A percentile compares a stretch with the other conserved stretches of the same genome.
Evolutionary conservation across 805 yeast genomes (phyloP).

Genomic region (Tetrapisispora nanseiensis): DNA sequence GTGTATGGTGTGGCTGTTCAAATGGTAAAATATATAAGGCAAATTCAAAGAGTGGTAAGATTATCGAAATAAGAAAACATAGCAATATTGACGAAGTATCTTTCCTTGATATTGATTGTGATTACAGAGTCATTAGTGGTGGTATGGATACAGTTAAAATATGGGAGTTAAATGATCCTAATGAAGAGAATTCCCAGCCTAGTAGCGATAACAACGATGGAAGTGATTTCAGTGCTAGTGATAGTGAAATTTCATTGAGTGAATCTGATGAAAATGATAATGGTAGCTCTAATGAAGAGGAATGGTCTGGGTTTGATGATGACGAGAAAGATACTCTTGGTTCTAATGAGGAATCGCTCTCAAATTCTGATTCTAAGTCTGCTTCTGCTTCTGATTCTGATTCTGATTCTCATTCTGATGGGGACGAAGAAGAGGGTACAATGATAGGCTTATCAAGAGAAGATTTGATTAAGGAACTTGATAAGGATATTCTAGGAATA

Average conservation of each 20-base stretch:
- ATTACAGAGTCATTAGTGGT: constrained; percentile 69
- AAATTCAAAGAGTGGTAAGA: constrained; percentile 52
- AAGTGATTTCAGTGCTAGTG: not conserved
- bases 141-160: constrained; percentile 76
- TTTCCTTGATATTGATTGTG: constrained; percentile 66
- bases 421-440: constrained; percentile 15
- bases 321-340: not conserved
- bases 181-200: not conserved
- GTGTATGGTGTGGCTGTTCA: constrained; percentile 71
- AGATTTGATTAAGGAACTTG: constrained; percentile 26
- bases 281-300: not conserved
- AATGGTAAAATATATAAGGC: constrained; percentile 65
- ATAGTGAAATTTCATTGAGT: constrained; percentile 2
- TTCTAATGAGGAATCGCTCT: too few relatives aligned
- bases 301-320: constrained; percentile 1
- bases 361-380: too few relatives aligned
- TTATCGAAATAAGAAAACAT: constrained; percentile 59
- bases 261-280: constrained; percentile 3
- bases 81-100: constrained; percentile 64
- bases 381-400: too few relatives aligned
- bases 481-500: constrained; percentile 16
- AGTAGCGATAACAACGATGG: not conserved
- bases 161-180: constrained; percentile 48
- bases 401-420: constrained; percentile 2
- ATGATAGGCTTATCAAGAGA: constrained; percentile 20